A percentile compares a stretch with the other conserved stretches of the same genome.
These are phyloP conservation scores for Tritrichomonas musculus DNA, from an alignment of 208 protist species.

Conservation along the genomic window DNA sequence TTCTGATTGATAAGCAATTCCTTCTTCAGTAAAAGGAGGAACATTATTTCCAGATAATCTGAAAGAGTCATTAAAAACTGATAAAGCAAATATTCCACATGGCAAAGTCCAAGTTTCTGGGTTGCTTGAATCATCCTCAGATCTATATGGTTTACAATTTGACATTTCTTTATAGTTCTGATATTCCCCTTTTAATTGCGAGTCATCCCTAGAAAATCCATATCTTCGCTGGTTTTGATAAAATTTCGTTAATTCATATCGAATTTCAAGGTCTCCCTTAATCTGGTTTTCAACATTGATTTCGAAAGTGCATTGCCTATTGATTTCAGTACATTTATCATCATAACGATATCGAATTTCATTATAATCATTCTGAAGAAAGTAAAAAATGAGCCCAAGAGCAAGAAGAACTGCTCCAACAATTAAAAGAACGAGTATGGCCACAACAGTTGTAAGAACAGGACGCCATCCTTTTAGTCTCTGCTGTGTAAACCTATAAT, in stretches of 20 bases:
- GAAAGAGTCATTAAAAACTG: neutral
- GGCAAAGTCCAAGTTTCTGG: neutral
- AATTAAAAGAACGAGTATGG: neutral
- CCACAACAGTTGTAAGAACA: neutral
- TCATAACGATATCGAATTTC: neutral
- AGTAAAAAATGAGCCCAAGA: neutral
- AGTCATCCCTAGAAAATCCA: neutral
- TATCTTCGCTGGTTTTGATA: neutral
- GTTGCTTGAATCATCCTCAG: neutral
- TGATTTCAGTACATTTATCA: neutral
- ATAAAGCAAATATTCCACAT: neutral
- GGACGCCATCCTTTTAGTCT: neutral
- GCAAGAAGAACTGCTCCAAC: neutral
- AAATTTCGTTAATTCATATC: neutral
- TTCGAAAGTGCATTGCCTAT: neutral
- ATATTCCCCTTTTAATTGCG: neutral
- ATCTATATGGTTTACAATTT: neutral
- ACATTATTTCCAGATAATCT: neutral
- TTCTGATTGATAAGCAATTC: neutral
- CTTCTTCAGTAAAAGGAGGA: neutral
- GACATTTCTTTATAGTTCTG: neutral
- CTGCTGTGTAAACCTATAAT: neutral
- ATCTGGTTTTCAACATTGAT: neutral
- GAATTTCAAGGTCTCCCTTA: neutral
- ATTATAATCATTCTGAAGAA: too few species aligned